Evolutionary conservation across 2,329 filamentous ascomycete species (phyloP), one percentile per base, ranked within the genome.

Genomic region (Metarhizium anisopliae): DNA sequence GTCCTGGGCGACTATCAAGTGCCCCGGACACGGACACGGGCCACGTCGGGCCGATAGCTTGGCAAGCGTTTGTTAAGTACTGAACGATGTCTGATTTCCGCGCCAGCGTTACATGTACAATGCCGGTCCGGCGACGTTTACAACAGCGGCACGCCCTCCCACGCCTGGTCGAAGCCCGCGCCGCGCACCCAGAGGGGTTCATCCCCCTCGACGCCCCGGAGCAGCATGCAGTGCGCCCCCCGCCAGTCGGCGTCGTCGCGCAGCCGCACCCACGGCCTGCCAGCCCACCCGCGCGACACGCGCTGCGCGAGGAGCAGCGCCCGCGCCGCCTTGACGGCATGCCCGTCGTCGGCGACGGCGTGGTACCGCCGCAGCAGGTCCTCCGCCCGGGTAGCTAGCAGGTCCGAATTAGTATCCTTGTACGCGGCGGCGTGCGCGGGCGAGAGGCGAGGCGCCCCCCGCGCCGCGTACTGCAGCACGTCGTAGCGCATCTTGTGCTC

Each of bases 401-500:
- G 1, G 49, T 79, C 64, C 20, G 64, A 69, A 79, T 6, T 10
- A 3, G 32, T 75, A 35, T 59, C 54, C 3, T 74, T 70, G 64
- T 94, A 93, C 0, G 70, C 66, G 1, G 68, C 70, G 54, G 95
- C 79, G 51, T 13, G 18, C 3, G 50, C 47, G 36, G 53, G 32
- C 13, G 25, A 16, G 1, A 92, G 77, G 0, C 78, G 69, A 0
- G 90, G 86, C 1, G 77, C 79, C 3, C 79, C 80, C 10, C 87
- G 78, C 1, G 86, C 87, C 0, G 85, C 81, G 67, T 95, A 96
- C 70, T 90, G 77, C 6, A 85, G 65, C 6, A 95, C 73, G 66
- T 94, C 89, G 61, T 85, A 71, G 47, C 90, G 82, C 52, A 85
- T 87, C 70, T 95, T 95, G 82, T 85, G 92, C 69, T 94, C 87